Evolutionary conservation across 1,139 yeast genomes (phyloP).

Genomic region (Meyerozyma carpophila): DNA sequence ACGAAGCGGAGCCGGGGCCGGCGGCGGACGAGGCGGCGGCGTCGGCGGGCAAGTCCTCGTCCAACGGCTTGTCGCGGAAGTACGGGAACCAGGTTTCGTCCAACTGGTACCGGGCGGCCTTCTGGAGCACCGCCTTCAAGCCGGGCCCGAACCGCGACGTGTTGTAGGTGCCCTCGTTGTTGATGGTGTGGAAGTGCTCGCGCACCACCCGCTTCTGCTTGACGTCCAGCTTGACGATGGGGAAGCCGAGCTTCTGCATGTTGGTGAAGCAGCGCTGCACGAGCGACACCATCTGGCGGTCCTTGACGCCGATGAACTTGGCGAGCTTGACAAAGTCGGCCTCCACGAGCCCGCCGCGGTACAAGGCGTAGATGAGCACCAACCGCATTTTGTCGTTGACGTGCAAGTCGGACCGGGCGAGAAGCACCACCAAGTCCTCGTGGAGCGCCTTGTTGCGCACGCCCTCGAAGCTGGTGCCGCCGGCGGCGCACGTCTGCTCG

Average conservation of each 20-base stretch:
- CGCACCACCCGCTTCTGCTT: slow-evolving; percentile 35
- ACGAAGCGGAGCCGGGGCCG: slow-evolving; percentile 23
- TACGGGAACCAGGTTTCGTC: slow-evolving; percentile 66
- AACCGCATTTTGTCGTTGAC: slow-evolving; percentile 69
- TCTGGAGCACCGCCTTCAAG: slow-evolving; percentile 51
- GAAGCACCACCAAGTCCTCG: slow-evolving; percentile 55
- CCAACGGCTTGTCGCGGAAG: slow-evolving; percentile 69
- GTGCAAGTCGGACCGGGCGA: slow-evolving; percentile 48
- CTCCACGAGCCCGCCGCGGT: slow-evolving; percentile 79
- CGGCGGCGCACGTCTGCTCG: slow-evolving; percentile 72
- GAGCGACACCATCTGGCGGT: slow-evolving; percentile 48
- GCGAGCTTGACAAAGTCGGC: slow-evolving; percentile 68
- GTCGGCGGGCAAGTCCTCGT: slow-evolving; percentile 42
- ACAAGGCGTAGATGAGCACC: slow-evolving; percentile 71
- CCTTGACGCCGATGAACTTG: slow-evolving; percentile 60
- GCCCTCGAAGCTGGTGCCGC: slow-evolving; percentile 71
- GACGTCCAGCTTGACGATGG: slow-evolving; percentile 48
- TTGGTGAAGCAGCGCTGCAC: slow-evolving; percentile 53
- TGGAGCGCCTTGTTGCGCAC: slow-evolving; percentile 59
- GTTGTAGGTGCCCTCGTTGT: slow-evolving; percentile 60
- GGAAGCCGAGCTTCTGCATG: slow-evolving; percentile 62
- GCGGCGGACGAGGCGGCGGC: slow-evolving; percentile 14
- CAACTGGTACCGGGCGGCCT: slow-evolving; percentile 41
- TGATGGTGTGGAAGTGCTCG: slow-evolving; percentile 58
- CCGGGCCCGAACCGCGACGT: slow-evolving; percentile 79